Base-by-base conservation (phyloP, 2,329 filamentous ascomycete species). In the Blumeria hordei region DNA sequence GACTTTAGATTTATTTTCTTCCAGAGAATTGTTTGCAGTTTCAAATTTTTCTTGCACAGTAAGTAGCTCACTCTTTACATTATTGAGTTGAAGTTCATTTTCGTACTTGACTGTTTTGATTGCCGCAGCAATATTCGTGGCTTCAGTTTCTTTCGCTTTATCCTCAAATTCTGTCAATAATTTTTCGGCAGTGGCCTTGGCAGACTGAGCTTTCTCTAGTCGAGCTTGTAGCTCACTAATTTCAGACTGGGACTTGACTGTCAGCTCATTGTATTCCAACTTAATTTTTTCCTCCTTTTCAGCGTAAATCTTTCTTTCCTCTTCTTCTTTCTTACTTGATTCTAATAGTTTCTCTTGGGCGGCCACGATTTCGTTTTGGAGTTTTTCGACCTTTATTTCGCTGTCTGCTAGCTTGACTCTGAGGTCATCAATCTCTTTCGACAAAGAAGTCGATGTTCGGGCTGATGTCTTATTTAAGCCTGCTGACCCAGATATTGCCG, bases 391-490 rank as follows among this genome's bases (percentile, higher is more conserved):
- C 62, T 79, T 74, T 6, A 71, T 65, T 61, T 81, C 76, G 58
- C 75, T 77, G 35, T 75, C 71, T 4, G 70, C 69, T 21, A 82
- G 69, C 66, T 80, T 79, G 7, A 69, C 65, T 68, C 77, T 81
- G 45, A 82, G 69, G 49, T 77, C 73, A 53, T 81, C 77, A 3
- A 76, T 67, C 61, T 78, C 76, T 66, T 77, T 80, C 18, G 71
- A 64, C 7, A 67, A 60, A 14, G 69, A 64, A 21, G 60, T 28
- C 21, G 58, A 36, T 6, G 69, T 62, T 32, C 71, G 70, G n/a
- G 69, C 56, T 5, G 68, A 64, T 59, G 74, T 72, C 54, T 68
- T 67, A 3, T 69, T 55, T 3, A 57, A 28, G 43, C 47, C 62
- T 10, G 67, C 54, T 3, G 71, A 62, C 1, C 66, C 63, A 33